phyloP scores from a whole-genome alignment of 1,284 basidiomycete genomes.

The Bondarzewia mesenterica region DNA sequence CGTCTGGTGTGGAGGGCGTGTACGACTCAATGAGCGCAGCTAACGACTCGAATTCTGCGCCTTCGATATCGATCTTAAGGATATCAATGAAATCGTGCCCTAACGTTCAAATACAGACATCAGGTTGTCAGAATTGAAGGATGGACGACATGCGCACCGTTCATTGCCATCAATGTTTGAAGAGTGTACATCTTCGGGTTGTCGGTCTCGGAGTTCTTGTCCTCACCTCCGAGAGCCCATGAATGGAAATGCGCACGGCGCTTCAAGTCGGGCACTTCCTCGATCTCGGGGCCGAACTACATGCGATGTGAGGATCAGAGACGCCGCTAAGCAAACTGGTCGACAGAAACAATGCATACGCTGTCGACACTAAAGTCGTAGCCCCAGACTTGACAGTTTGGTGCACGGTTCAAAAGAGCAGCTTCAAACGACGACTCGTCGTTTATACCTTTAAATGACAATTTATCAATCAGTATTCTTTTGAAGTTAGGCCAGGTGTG shows the following conservation, averaged over 20 bases:
- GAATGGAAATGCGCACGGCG: slow-evolving; percentile 35
- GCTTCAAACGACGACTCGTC: slow-evolving; percentile 41
- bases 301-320: background rate
- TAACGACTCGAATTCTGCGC: slow-evolving; percentile 33
- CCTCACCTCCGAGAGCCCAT: slow-evolving; percentile 32
- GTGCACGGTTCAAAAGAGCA: slow-evolving; percentile 32
- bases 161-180: slow-evolving; percentile 36
- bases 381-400: slow-evolving; percentile 37
- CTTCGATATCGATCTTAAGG: slow-evolving; percentile 37
- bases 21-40: slow-evolving; percentile 22
- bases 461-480: background rate
- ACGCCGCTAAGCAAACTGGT: background rate
- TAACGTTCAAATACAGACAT: background rate
- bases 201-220: slow-evolving; percentile 26
- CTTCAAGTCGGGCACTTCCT: background rate
- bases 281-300: background rate
- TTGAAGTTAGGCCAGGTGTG: background rate
- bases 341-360: background rate
- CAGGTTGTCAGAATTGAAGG: background rate
- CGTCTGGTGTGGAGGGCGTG: background rate
- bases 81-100: slow-evolving; percentile 35
- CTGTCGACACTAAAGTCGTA: slow-evolving; percentile 42
- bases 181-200: slow-evolving; percentile 37
- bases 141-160: slow-evolving; percentile 20
- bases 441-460: slow-evolving; percentile 17